Conservation (phyloP, 1,284 basidiomycete species). For the Pseudomicrostroma phylloplanum region DNA sequence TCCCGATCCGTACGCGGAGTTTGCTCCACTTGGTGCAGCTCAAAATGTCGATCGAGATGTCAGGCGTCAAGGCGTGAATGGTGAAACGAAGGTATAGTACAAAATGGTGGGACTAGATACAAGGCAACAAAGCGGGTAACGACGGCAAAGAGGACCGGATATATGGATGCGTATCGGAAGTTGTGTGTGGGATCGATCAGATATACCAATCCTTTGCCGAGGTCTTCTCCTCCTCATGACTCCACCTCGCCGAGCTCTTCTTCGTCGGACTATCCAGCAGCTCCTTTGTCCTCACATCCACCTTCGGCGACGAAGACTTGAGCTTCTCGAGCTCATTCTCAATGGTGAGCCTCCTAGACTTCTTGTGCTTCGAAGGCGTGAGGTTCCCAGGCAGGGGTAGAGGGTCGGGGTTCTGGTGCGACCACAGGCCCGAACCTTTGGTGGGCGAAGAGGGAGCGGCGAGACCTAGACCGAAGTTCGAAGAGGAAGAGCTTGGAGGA, state of each 20-base stretch:
- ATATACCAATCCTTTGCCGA: slow-evolving; percentile 13
- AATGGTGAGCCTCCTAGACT: slow-evolving; percentile 25
- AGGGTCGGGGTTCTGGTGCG: slow-evolving; percentile 18
- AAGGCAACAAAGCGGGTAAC: no score
- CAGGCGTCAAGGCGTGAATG: no score
- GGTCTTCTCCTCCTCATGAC: slow-evolving; percentile 4
- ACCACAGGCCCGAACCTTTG: slow-evolving; percentile 13
- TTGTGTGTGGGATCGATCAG: background rate
- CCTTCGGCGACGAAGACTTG: slow-evolving; percentile 10
- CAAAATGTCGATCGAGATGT: no score
- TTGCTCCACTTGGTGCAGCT: no score
- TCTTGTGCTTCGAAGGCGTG: slow-evolving; percentile 12
- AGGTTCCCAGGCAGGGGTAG: slow-evolving; percentile 17
- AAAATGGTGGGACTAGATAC: no score
- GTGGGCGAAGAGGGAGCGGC: slow-evolving; percentile 16
- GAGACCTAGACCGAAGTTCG: slow-evolving; percentile 14
- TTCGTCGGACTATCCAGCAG: slow-evolving; percentile 10
- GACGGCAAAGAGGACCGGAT: no score
- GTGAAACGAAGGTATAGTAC: no score
- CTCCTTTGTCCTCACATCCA: slow-evolving; percentile 8
- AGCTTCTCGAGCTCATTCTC: slow-evolving; percentile 53
- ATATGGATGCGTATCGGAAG: no score
- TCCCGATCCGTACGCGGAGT: no score
- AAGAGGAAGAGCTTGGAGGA: slow-evolving; percentile 6
- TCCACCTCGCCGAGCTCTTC: background rate